Percentiles rank a stretch among this genome's conserved stretches.
Evolutionary conservation across 768 basidiomycete species (phyloP).

Genomic region (Hygrocybe coccinea): DNA sequence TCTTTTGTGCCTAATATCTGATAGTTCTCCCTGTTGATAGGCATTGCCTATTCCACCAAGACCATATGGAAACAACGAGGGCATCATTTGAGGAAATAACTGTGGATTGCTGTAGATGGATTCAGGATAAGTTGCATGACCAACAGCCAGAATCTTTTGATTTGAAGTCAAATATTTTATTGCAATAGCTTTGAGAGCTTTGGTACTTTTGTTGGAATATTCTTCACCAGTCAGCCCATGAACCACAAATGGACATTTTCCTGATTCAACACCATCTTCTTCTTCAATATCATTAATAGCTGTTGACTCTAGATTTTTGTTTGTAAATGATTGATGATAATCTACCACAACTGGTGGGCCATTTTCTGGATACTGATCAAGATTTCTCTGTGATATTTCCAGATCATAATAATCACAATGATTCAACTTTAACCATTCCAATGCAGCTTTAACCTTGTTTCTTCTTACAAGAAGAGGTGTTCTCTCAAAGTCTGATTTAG

Average conservation of each 20-base stretch:
- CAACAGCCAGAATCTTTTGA: slow-evolving; percentile 19
- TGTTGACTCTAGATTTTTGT: slow-evolving; percentile 9
- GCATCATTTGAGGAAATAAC: slow-evolving; percentile 30
- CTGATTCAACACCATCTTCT: slow-evolving; percentile 18
- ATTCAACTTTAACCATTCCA: neutral
- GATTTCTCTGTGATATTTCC: slow-evolving; percentile 14
- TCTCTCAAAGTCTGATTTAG: slow-evolving; percentile 12
- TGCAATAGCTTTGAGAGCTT: slow-evolving; percentile 14
- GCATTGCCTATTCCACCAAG: slow-evolving; percentile 25
- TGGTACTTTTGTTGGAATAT: slow-evolving; percentile 7
- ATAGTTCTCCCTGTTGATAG: neutral
- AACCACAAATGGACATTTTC: slow-evolving; percentile 25
- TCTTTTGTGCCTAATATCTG: slow-evolving; percentile 21
- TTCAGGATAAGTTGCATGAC: slow-evolving; percentile 13
- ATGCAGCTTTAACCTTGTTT: slow-evolving; percentile 10
- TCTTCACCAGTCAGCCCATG: slow-evolving; percentile 23
- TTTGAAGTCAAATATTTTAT: slow-evolving; percentile 13
- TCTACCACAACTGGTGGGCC: slow-evolving; percentile 14
- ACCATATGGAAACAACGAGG: slow-evolving; percentile 40
- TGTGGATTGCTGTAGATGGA: slow-evolving; percentile 22
- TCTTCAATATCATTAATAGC: slow-evolving; percentile 15
- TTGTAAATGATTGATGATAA: slow-evolving; percentile 8
- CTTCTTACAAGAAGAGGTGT: slow-evolving; percentile 22
- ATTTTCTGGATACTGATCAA: slow-evolving; percentile 12
- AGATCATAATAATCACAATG: slow-evolving; percentile 11